Base-by-base conservation (phyloP, 352 stramenopile genomes). In the Aphanomyces cochlioides region DNA sequence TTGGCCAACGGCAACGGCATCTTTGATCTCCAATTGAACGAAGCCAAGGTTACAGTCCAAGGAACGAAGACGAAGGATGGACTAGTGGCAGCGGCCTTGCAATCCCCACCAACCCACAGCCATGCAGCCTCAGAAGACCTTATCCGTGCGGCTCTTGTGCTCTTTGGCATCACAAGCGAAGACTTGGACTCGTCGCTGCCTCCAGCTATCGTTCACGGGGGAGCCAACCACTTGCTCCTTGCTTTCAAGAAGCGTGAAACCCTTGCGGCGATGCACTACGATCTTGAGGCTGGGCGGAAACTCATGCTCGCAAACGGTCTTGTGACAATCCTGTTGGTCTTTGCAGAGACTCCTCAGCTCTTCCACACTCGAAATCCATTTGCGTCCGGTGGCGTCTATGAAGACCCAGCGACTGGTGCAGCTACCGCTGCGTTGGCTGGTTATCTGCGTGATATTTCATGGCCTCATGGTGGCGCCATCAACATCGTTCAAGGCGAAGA, bases 361-460 rank as follows among this genome's bases (percentile, higher is more conserved):
- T 61, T 61, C 28, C 54, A 61, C 54, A 61, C 54, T 7, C 54
- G 54, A 28, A 61, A 61, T 37, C 54, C 54, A 10, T 61, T 61
- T 61, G 54, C 54, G n/a, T 61, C 54, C 43, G 54, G 54, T 13
- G 54, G 54, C 54, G 54, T 61, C 10, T 61, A 61, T n/a, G 54
- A 61, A 61, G 54, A 61, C 34, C 54, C 54, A 15, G 54, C 54
- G 19, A 61, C 54, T 37, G 54, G 54, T 39, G 54, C 54, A 28
- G 54, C 54, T 1, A 61, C 54, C 5, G 54, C 54, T 41, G 54
- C 54, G 15, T 17, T 61, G 15, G 54, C 54, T 17, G 54, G 54
- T 12, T 61, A 61, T 37, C 34, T 61, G 5, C 54, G 54, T 7
- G 54, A 61, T 3, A 40, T 61, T 12, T 7, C 39, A 28, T 61